A percentile compares a stretch with the other conserved stretches of the same genome.
Evolutionary conservation across 306 rosid species (phyloP).

Genomic region (Castanea mollissima): DNA sequence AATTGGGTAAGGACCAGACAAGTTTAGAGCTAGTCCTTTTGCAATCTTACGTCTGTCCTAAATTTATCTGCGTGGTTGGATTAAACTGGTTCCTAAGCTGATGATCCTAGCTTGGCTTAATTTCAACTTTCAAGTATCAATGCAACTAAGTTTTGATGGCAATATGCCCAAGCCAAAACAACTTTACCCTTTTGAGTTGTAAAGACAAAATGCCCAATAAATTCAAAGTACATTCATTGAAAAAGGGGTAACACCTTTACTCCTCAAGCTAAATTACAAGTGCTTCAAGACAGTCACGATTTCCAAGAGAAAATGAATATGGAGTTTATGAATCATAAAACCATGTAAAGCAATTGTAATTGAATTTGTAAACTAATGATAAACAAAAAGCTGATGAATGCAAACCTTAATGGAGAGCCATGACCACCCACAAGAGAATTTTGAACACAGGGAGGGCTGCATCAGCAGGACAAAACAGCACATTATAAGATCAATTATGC

Average conservation of each 20-base stretch:
- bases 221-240: slow-evolving; percentile 1
- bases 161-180: slow-evolving; percentile 14
- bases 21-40: not conserved
- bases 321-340: not conserved
- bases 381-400: slow-evolving; percentile 15
- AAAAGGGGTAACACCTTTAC: slow-evolving; percentile 14
- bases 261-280: slow-evolving; percentile 11
- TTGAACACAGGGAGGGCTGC: slow-evolving; percentile 43
- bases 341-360: not conserved
- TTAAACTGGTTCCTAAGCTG: slow-evolving; percentile 13
- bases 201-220: not conserved
- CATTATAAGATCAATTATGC: slow-evolving; percentile 22
- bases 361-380: slow-evolving; percentile 2
- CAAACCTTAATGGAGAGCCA: slow-evolving; percentile 55
- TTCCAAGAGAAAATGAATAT: slow-evolving; percentile 4
- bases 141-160: not conserved
- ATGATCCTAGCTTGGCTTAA: not conserved
- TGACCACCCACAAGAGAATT: slow-evolving; percentile 31
- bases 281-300: not conserved
- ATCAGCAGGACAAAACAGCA: slow-evolving; percentile 22
- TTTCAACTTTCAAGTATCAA: slow-evolving; percentile 20
- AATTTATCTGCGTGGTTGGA: not conserved
- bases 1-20: not conserved
- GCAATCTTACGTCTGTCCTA: not conserved
- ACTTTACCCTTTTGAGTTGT: not conserved